phyloP scores from a whole-genome alignment of 176 grass and related monocot genomes.

The Carex pumila region DNA sequence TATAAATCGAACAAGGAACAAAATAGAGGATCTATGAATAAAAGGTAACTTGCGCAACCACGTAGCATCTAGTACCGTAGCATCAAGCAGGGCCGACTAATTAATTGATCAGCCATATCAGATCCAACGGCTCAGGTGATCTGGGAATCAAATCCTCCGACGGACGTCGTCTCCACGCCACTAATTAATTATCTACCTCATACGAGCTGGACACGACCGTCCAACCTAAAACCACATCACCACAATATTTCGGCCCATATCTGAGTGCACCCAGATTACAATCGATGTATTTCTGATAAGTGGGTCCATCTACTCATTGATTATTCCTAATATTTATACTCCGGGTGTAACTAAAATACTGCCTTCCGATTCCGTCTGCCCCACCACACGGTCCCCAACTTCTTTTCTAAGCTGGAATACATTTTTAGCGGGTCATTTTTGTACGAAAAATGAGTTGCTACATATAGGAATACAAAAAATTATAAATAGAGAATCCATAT shows the following conservation, averaged over 20 bases:
- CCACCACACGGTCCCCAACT: not conserved
- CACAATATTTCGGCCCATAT: not conserved
- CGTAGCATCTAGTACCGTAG: no score
- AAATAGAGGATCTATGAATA: no score
- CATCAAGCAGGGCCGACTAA: no score
- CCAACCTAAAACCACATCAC: not conserved
- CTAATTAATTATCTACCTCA: not conserved
- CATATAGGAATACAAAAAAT: not conserved
- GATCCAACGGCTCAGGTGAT: not conserved
- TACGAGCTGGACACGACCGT: not conserved
- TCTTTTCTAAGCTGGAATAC: not conserved
- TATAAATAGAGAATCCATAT: not conserved
- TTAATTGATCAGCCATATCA: not conserved
- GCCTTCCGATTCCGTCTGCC: not conserved
- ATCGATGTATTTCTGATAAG: not conserved
- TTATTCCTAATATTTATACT: not conserved
- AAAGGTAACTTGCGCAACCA: no score
- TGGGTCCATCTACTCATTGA: not conserved
- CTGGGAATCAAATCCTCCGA: slow-evolving; percentile 16
- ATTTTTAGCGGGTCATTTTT: not conserved
- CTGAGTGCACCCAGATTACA: not conserved
- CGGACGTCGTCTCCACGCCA: slow-evolving; percentile 18
- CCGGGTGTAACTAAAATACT: not conserved
- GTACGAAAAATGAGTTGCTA: not conserved
- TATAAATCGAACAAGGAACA: no score